These are phyloP conservation scores for Trametes versicolor DNA, from an alignment of 1,284 basidiomycete genomes.

Conservation along the genomic window DNA sequence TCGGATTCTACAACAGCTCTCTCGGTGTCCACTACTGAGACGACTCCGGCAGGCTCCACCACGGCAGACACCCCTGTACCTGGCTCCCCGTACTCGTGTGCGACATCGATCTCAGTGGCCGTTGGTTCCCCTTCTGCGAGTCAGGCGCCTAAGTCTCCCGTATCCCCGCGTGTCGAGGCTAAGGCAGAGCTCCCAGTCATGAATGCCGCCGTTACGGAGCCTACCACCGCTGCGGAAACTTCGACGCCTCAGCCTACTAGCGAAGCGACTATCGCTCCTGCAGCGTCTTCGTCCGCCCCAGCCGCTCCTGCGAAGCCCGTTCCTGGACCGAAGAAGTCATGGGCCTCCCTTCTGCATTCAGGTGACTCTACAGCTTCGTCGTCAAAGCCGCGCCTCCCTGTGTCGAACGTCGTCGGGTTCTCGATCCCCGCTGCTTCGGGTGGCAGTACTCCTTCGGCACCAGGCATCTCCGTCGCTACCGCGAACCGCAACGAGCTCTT, in stretches of 20 bases:
- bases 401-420: constrained; percentile 73
- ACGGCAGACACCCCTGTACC: constrained; percentile 59
- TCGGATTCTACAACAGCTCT: constrained; percentile 33
- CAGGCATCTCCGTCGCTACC: constrained; percentile 47
- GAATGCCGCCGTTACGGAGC: constrained; percentile 9
- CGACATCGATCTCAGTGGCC: constrained; percentile 62
- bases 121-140: constrained; percentile 39
- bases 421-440: constrained; percentile 62
- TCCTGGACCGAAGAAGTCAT: constrained; percentile 67
- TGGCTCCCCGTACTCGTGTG: constrained; percentile 66
- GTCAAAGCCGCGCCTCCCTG: constrained; percentile 59
- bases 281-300: constrained; percentile 43
- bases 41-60: constrained; percentile 52
- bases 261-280: constrained; percentile 28
- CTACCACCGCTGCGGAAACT: constrained; percentile 26
- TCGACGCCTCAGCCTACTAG: constrained; percentile 31
- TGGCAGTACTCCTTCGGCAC: constrained; percentile 22
- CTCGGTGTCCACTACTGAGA: constrained; percentile 49
- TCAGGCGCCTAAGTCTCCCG: constrained; percentile 30
- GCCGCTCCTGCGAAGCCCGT: constrained; percentile 43
- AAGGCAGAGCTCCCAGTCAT: constrained; percentile 22
- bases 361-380: constrained; percentile 49
- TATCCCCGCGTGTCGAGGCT: constrained; percentile 28
- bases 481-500: constrained; percentile 64
- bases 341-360: constrained; percentile 77